Percentiles rank a stretch among this genome's conserved stretches.
phyloP scores from a whole-genome alignment of 2,329 filamentous ascomycete genomes.

The Penicillium concentricum region DNA sequence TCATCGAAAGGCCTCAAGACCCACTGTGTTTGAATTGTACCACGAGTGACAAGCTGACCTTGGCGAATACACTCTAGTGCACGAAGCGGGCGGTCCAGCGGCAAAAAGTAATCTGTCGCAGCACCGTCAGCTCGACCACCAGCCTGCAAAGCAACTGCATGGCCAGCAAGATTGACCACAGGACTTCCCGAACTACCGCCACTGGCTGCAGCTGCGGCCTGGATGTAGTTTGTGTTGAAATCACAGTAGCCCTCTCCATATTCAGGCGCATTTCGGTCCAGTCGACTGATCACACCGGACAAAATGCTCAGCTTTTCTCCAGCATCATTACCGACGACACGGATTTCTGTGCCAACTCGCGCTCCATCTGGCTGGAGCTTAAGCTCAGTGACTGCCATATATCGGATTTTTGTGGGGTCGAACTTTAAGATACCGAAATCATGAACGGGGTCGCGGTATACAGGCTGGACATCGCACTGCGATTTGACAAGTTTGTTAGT shows the following conservation, averaged over 20 bases:
- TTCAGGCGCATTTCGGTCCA: conserved; percentile 95
- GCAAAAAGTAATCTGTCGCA: conserved; percentile 96
- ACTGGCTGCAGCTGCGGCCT: conserved; percentile 93
- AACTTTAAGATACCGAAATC: conserved; percentile 97
- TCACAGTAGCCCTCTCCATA: conserved; percentile 98
- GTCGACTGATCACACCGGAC: conserved; percentile 91
- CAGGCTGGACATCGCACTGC: conserved; percentile 89
- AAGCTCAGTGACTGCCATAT: conserved; percentile 85
- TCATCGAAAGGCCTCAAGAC: conserved; percentile 97
- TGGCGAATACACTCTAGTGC: conserved; percentile 83
- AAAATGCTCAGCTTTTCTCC: conserved; percentile 98
- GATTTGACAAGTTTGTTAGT: conserved; percentile 4
- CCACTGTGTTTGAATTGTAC: conserved; percentile 98
- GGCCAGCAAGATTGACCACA: conserved; percentile 92
- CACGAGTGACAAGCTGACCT: conserved; percentile 73
- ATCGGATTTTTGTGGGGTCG: conserved; percentile 93
- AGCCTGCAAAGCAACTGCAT: conserved; percentile 87
- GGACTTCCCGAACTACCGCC: conserved; percentile 98
- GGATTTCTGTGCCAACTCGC: conserved; percentile 84
- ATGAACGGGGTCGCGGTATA: conserved; percentile 97
- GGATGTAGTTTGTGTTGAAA: conserved; percentile 95
- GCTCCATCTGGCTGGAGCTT: conserved; percentile 82
- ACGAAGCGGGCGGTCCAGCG: conserved; percentile 82
- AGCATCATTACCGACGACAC: conserved; percentile 97
- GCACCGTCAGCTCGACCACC: conserved; percentile 92